Evolutionary conservation across 805 yeast genomes (phyloP).

Genomic region (Yarrowia yakushimensis): DNA sequence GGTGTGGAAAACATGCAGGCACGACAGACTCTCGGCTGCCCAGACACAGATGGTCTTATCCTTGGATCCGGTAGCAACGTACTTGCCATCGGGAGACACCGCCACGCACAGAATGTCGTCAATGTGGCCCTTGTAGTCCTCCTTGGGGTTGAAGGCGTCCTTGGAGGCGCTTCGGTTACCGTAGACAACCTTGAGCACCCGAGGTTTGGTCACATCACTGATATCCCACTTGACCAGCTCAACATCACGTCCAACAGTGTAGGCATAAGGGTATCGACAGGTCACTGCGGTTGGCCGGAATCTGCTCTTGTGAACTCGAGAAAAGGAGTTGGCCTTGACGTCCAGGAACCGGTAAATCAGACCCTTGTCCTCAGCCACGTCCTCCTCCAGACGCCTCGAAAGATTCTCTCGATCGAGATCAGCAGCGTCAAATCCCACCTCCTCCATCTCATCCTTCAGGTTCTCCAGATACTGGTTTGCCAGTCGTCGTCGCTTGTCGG

Average conservation of each 20-base stretch:
- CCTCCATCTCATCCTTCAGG: conserved; percentile 53
- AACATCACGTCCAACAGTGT: conserved; percentile 78
- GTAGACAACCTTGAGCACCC: conserved; percentile 57
- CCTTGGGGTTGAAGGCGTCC: conserved; percentile 42
- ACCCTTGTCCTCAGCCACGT: conserved; percentile 88
- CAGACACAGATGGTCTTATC: conserved; percentile 80
- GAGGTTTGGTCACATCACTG: conserved; percentile 55
- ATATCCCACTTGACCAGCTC: conserved; percentile 79
- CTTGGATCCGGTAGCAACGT: conserved; percentile 85
- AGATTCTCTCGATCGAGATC: conserved; percentile 87
- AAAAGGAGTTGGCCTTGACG: conserved; percentile 5
- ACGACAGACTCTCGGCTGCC: conserved; percentile 75
- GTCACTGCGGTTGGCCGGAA: conserved; percentile 43
- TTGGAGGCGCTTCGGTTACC: conserved; percentile 41
- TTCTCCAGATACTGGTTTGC: conserved; percentile 90
- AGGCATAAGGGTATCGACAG: conserved; percentile 59
- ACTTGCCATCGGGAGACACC: conserved; percentile 81
- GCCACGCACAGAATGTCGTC: conserved; percentile 76
- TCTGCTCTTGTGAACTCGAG: conserved; percentile 24
- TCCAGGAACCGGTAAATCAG: conserved; percentile 62
- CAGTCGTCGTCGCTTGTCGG: conserved; percentile 88
- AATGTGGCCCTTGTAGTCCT: conserved; percentile 64
- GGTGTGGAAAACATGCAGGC: conserved; percentile 74
- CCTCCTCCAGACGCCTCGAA: conserved; percentile 73
- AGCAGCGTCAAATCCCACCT: conserved; percentile 72